A percentile compares a stretch with the other conserved stretches of the same genome.
Evolutionary conservation across 2,329 filamentous ascomycete species (phyloP).

Genomic region (Geosmithia flava): DNA sequence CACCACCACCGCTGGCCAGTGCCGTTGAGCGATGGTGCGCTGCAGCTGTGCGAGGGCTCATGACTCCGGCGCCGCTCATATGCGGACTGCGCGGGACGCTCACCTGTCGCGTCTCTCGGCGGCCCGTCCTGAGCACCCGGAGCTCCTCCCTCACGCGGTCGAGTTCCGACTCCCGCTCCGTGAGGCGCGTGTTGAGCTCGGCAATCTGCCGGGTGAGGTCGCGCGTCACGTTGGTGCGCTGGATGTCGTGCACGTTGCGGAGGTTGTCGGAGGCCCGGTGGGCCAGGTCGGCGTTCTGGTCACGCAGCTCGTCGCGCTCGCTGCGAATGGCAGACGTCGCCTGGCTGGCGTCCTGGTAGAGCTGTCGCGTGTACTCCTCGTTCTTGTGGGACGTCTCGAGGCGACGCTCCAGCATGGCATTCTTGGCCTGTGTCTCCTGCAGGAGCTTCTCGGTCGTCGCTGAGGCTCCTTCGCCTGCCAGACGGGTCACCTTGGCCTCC

Average conservation of each 20-base stretch:
- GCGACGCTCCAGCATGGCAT: conserved; percentile 26
- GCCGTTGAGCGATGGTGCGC: not conserved
- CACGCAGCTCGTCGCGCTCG: conserved; percentile 33
- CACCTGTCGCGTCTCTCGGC: conserved; percentile 41
- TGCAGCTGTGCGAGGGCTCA: conserved; percentile 28
- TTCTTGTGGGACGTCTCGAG: conserved; percentile 31
- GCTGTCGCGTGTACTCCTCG: conserved; percentile 41
- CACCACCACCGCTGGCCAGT: conserved; percentile 13
- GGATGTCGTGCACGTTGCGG: conserved; percentile 31
- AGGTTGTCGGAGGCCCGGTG: conserved; percentile 31
- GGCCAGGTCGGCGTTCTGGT: conserved; percentile 24
- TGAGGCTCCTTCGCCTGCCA: conserved; percentile 12
- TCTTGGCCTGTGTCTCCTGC: conserved; percentile 21
- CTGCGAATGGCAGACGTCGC: conserved; percentile 28
- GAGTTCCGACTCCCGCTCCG: conserved; percentile 40
- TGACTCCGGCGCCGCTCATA: conserved; percentile 22
- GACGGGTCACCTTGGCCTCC: conserved; percentile 15
- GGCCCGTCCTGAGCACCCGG: conserved; percentile 29
- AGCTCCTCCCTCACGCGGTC: conserved; percentile 35
- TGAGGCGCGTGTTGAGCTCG: conserved; percentile 26
- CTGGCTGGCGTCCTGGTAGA: conserved; percentile 47
- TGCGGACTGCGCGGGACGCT: conserved; percentile 48
- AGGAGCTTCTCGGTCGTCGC: conserved; percentile 17
- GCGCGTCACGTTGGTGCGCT: conserved; percentile 21
- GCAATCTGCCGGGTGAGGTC: conserved; percentile 23